Percentiles rank a stretch among this genome's conserved stretches.
phyloP scores from a whole-genome alignment of 306 rosid species.

The Lagenaria siceraria region DNA sequence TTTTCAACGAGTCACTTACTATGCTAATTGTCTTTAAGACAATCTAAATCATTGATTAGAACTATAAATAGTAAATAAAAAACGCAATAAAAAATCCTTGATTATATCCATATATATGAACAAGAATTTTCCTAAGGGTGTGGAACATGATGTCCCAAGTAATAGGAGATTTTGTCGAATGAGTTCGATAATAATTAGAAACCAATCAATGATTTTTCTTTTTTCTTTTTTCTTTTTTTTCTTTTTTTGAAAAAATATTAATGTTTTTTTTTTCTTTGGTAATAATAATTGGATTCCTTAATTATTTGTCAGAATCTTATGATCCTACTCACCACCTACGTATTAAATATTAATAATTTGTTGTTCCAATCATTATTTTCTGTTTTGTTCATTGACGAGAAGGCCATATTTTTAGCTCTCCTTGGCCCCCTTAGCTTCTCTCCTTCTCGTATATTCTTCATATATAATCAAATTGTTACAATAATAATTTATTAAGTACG shows the following conservation, averaged over 20 bases:
- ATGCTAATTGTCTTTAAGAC: not conserved
- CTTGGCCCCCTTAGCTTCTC: not conserved
- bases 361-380: not conserved
- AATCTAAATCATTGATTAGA: not conserved
- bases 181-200: not conserved
- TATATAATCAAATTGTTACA: not conserved
- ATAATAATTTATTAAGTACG: not conserved
- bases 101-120: not conserved
- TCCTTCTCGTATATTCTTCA: not conserved
- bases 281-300: constrained; percentile 3
- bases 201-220: not conserved
- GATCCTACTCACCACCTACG: not conserved
- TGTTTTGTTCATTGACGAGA: not conserved
- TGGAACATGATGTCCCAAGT: not conserved
- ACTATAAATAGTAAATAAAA: not conserved
- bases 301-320: not conserved
- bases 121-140: not conserved
- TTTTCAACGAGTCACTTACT: not conserved
- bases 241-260: too few relatives aligned
- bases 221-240: too few relatives aligned
- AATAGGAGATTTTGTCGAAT: not conserved
- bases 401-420: not conserved
- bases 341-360: not conserved
- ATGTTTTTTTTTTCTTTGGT: not conserved
- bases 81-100: not conserved